Conservation (phyloP, 2,329 filamentous ascomycete genomes). For the Lachnellula subtilissima region DNA sequence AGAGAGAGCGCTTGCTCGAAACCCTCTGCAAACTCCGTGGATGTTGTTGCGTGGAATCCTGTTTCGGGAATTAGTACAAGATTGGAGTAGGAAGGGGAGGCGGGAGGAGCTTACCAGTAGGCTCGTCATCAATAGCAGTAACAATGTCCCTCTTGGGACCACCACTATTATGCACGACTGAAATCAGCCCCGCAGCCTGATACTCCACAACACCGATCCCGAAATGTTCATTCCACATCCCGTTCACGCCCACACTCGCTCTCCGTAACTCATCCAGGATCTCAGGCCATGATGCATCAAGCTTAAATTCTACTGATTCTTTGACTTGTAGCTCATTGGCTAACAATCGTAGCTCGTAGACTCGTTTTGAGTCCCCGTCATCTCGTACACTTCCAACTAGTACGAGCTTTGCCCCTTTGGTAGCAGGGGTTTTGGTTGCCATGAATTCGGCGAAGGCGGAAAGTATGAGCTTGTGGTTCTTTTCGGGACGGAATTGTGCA, state of each 20-base stretch:
- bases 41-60: constrained; percentile 82
- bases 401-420: constrained; percentile 61
- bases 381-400: constrained; percentile 92
- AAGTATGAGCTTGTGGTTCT: constrained; percentile 86
- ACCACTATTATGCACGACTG: constrained; percentile 88
- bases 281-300: constrained; percentile 84
- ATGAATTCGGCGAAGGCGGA: constrained; percentile 77
- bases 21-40: constrained; percentile 71
- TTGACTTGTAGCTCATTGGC: constrained; percentile 83
- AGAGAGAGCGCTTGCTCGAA: constrained; percentile 74
- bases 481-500: constrained; percentile 94
- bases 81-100: background rate
- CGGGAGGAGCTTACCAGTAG: constrained; percentile 57
- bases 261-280: constrained; percentile 74
- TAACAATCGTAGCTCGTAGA: constrained; percentile 82
- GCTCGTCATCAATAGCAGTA: constrained; percentile 68
- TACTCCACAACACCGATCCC: constrained; percentile 98
- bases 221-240: constrained; percentile 99
- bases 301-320: constrained; percentile 78
- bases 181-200: constrained; percentile 87
- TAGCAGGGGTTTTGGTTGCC: constrained; percentile 48
- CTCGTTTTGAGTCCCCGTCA: constrained; percentile 70
- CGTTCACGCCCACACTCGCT: constrained; percentile 84
- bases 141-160: constrained; percentile 95
- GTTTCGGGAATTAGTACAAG: constrained; percentile 13